Evolutionary conservation across 2,329 filamentous ascomycete genomes (phyloP).

Genomic region (Clarireedia monteithiana): DNA sequence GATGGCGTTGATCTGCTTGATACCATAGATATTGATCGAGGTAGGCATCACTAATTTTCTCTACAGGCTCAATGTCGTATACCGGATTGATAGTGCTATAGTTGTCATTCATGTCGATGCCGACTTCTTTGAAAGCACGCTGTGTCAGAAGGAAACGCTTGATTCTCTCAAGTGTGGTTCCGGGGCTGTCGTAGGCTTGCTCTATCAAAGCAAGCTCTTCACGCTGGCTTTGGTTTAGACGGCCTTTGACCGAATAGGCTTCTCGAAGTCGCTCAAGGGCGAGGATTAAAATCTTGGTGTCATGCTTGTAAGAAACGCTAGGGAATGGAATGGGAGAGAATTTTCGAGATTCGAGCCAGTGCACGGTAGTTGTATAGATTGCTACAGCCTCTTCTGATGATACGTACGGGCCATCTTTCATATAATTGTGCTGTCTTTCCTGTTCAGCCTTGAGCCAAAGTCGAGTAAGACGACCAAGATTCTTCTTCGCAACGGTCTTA

Average conservation of each 20-base stretch:
- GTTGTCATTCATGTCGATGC: conserved; percentile 99
- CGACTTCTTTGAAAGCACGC: conserved; percentile 97
- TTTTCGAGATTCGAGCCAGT: conserved; percentile 97
- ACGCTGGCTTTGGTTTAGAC: conserved; percentile 93
- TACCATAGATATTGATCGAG: conserved; percentile 99
- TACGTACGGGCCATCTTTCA: conserved; percentile 98
- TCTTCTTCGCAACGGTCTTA: conserved; percentile 99
- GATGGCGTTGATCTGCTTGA: conserved; percentile 90
- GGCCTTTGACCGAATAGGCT: conserved; percentile 94
- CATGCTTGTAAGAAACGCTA: conserved; percentile 98
- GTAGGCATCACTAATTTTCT: conserved; percentile 99
- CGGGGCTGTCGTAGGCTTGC: conserved; percentile 95
- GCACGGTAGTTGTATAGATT: conserved; percentile 97
- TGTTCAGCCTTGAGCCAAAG: conserved; percentile 98
- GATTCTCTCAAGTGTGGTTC: conserved; percentile 90
- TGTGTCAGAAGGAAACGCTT: conserved; percentile 97
- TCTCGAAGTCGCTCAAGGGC: conserved; percentile 89
- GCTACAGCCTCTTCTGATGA: conserved; percentile 97
- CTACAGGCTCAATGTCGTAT: conserved; percentile 97
- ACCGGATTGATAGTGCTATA: conserved; percentile 99
- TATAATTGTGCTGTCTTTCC: conserved; percentile 97
- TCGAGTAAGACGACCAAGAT: conserved; percentile 85
- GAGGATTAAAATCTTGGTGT: conserved; percentile 96
- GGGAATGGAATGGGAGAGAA: conserved; percentile 99
- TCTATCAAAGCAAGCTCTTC: conserved; percentile 96